phyloP scores from a whole-genome alignment of 176 grass and related monocot genomes.

The Aegilops bicornis region DNA sequence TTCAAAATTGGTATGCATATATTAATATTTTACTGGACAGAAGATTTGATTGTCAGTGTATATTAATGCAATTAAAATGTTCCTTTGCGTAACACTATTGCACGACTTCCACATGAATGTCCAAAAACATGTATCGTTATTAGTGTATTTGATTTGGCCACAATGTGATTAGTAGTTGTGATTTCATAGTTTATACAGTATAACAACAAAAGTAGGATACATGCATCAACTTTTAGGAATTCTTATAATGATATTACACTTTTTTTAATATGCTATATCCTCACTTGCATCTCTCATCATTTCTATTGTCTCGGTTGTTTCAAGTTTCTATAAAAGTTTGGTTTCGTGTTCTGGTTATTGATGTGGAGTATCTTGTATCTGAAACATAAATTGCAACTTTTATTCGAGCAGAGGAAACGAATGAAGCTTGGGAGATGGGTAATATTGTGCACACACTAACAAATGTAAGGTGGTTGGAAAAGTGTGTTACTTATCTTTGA shows the following conservation, averaged over 20 bases:
- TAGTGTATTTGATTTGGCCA: background rate
- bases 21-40: background rate
- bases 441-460: slow-evolving; percentile 90
- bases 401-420: slow-evolving; percentile 50
- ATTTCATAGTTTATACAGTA: background rate
- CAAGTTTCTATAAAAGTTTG: background rate
- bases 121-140: background rate
- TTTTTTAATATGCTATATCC: background rate
- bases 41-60: slow-evolving; percentile 5
- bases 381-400: slow-evolving; percentile 4
- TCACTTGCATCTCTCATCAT: background rate
- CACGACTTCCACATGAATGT: slow-evolving; percentile 8
- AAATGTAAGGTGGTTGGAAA: slow-evolving; percentile 93
- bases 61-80: background rate
- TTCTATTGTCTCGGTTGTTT: background rate
- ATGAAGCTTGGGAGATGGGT: slow-evolving; percentile 90
- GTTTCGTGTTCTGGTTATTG: background rate
- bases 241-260: background rate
- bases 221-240: background rate
- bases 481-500: slow-evolving; percentile 95
- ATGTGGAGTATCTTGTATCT: background rate
- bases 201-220: background rate
- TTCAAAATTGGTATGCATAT: background rate
- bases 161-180: background rate
- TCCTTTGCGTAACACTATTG: background rate